Evolutionary conservation across 1,284 basidiomycete species (phyloP).

Genomic region (Rhizopogon parksii): DNA sequence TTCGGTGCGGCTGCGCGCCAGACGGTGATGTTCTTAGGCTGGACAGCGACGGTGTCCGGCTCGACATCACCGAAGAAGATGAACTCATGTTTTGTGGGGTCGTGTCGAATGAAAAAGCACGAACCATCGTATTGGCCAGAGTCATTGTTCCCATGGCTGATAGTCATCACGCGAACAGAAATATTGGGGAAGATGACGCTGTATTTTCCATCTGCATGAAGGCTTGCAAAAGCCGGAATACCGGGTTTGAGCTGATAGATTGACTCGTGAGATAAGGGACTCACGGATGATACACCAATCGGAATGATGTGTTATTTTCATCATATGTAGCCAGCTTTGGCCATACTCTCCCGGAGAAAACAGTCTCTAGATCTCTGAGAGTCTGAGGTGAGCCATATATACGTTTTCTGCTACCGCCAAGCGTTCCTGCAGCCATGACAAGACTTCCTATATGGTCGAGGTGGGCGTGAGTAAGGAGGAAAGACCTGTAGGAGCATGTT

Average conservation of each 20-base stretch:
- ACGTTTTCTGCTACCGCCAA: slow-evolving; percentile 54
- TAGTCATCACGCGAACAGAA: slow-evolving; percentile 57
- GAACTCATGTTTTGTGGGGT: slow-evolving; percentile 51
- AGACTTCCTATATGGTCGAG: slow-evolving; percentile 76
- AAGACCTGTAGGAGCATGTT: slow-evolving; percentile 43
- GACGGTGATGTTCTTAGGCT: slow-evolving; percentile 52
- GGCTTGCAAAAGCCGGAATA: slow-evolving; percentile 22
- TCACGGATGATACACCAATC: slow-evolving; percentile 55
- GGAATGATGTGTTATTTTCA: slow-evolving; percentile 46
- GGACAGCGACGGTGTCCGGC: slow-evolving; percentile 58
- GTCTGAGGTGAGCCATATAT: slow-evolving; percentile 59
- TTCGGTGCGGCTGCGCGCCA: slow-evolving; percentile 69
- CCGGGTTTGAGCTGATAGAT: slow-evolving; percentile 1
- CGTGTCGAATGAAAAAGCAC: slow-evolving; percentile 71
- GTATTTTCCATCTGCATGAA: slow-evolving; percentile 44
- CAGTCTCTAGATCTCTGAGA: slow-evolving; percentile 59
- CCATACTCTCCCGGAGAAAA: slow-evolving; percentile 80
- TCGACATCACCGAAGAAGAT: slow-evolving; percentile 84
- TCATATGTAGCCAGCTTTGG: slow-evolving; percentile 75
- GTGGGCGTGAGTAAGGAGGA: slow-evolving; percentile 75
- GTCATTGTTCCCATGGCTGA: slow-evolving; percentile 63
- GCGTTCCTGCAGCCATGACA: slow-evolving; percentile 67
- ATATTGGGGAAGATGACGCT: slow-evolving; percentile 44
- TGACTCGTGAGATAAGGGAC: slow-evolving; percentile 21
- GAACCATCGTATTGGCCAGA: slow-evolving; percentile 55